Base-by-base conservation (phyloP, 805 yeast genomes). In the Metschnikowia dekortorum region DNA sequence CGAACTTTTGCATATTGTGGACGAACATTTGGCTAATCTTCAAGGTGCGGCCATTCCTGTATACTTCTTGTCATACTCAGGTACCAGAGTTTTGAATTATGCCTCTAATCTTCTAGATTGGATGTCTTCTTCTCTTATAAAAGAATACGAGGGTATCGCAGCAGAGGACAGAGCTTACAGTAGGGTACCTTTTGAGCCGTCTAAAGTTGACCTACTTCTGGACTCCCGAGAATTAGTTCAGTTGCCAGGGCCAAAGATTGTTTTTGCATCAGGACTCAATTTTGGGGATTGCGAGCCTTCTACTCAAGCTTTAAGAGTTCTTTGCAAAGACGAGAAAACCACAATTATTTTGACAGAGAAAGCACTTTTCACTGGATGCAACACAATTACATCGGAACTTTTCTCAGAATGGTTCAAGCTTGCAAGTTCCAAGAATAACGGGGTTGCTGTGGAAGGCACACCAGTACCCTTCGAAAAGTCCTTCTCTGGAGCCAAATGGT, bases 61-160 rank as follows among this genome's bases (percentile, higher is more conserved):
- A 8, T 71, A 87, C 33, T 75, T 89, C 50, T 69, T 87, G n/a
- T 82, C 96, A 3, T 84, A 82, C 59, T 83, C 90, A 0, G 95
- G 94, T 28, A 81, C 89, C 3, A 83, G 92, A 60, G 77, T 85
- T 4, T 66, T 94, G 50, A 79, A 85, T 28, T 89, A 87, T 62
- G 96, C 97, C 0, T 81, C 89, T 11, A 86, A 90, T 49, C 87
- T 94, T 85, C 69, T 92, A 30, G 99, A 94, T 70, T 94, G 98
- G 98, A 86, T 94, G 90, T 83, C 96, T 0, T 80, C 92, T 0
- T 78, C 84, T n/a, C 78, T 90, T n/a, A 79, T 88, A 28, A 85
- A 87, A 58, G 86, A 83, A 42, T 90, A 96, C 92, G 96, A 89
- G 61, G 69, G 64, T 35, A 44, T 51, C 14, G 58, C 57, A 3